Evolutionary conservation across 2,329 filamentous ascomycete species (phyloP), one percentile per base, ranked within the genome.

Genomic region (Diaporthe capsici): DNA sequence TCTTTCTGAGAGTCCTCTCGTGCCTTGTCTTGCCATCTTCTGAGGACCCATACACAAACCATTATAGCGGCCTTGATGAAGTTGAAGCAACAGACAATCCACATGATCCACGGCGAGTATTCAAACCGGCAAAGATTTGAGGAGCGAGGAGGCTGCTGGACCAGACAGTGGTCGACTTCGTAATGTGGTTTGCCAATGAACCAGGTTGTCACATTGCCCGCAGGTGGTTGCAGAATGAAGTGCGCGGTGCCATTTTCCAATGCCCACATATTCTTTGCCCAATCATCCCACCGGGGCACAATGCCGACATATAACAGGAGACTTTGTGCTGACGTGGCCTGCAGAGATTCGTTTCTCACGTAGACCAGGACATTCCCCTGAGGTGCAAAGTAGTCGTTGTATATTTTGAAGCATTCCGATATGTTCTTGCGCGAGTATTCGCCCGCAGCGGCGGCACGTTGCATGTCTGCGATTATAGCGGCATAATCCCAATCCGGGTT

Each of bases 181-280:
- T 80, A 82, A 1, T 73, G 75, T 1, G 72, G 75, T 20, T 78
- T 78, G 1, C 80, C 80, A 22, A 82, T 75, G 37, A 53, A 79
- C 72, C 78, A 73, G 8, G 61, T 77, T 3, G 76, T 79, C 3
- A 81, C 75, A 2, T 77, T 78, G 3, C 65, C 34, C 8, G 60
- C 47, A 3, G 76, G 78, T 22, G 58, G 47, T 22, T n/a, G 65
- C 7, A 77, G 67, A 17, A 75, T 5, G 8, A 68, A 73, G 1
- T 8, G 12, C 2, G 49, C 28, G 0, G 77, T 78, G 13, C 81
- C 79, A 28, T 81, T 81, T 13, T 68, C 74, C 13, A 79, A 31
- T 9, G 80, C 79, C 81, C 80, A 82, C 73, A 80, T 76, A 67
- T 81, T 80, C 75, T 82, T 81, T 13, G 76, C 76, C 80, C 79